Conservation (phyloP, 805 yeast genomes). For the Lachancea quebecensis region DNA sequence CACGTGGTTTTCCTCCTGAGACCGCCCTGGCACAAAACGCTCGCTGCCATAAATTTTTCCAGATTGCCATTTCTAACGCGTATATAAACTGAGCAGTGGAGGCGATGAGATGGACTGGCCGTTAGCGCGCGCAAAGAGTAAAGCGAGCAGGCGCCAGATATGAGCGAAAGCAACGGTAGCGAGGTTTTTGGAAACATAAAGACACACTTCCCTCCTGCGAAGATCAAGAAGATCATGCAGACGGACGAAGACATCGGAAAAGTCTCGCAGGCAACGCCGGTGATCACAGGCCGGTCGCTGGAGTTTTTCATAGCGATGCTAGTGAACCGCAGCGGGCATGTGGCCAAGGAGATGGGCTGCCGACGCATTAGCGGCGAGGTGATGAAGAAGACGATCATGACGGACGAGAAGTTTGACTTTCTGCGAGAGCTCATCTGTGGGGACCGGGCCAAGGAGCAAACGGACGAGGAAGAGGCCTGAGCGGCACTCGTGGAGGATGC, state of each 20-base stretch:
- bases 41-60: too few species aligned
- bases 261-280: slow-evolving; percentile 97
- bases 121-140: not conserved
- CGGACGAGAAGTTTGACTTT: slow-evolving; percentile 89
- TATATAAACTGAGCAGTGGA: not conserved
- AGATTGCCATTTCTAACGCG: not conserved
- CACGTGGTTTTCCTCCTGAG: too few species aligned
- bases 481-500: slow-evolving; percentile 6
- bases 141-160: not conserved
- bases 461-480: slow-evolving; percentile 9
- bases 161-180: slow-evolving; percentile 6
- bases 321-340: slow-evolving; percentile 74
- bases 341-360: slow-evolving; percentile 67
- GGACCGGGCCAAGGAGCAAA: slow-evolving; percentile 14
- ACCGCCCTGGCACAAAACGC: too few species aligned
- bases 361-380: slow-evolving; percentile 79
- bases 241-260: slow-evolving; percentile 97
- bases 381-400: slow-evolving; percentile 73
- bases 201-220: slow-evolving; percentile 85
- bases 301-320: slow-evolving; percentile 87
- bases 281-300: slow-evolving; percentile 92
- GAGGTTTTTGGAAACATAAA: slow-evolving; percentile 41
- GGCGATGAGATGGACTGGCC: not conserved
- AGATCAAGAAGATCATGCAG: slow-evolving; percentile 95
- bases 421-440: slow-evolving; percentile 52